A percentile compares a stretch with the other conserved stretches of the same genome.
Evolutionary conservation across 2,329 filamentous ascomycete genomes (phyloP).

Genomic region (Sporothrix phasma): DNA sequence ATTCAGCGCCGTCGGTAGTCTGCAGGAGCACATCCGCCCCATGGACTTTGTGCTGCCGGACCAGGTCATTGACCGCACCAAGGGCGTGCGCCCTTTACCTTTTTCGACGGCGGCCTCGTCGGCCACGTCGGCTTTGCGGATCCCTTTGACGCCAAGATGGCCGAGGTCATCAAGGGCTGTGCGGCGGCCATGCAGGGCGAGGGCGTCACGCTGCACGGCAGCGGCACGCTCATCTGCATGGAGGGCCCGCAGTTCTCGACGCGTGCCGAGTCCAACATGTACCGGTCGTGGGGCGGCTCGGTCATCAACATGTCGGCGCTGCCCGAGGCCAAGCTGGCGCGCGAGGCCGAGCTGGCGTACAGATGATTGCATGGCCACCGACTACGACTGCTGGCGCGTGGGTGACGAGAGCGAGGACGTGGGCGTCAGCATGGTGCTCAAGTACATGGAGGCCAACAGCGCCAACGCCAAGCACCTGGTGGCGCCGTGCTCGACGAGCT

Average conservation of each 20-base stretch:
- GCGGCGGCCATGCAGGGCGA: conserved; percentile 70
- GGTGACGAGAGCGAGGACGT: conserved; percentile 69
- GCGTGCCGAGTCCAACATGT: conserved; percentile 89
- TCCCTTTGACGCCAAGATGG: conserved; percentile 76
- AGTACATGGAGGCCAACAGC: conserved; percentile 88
- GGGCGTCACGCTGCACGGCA: conserved; percentile 72
- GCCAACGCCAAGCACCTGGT: conserved; percentile 80
- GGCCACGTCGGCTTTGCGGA: conserved; percentile 93
- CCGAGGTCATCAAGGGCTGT: conserved; percentile 66
- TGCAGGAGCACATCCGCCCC: conserved; percentile 87
- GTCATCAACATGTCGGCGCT: conserved; percentile 98
- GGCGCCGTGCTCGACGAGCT: conserved; percentile 77
- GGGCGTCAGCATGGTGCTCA: conserved; percentile 94
- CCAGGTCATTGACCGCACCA: conserved; percentile 95
- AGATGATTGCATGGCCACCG: conserved; percentile 99
- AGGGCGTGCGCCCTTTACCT: conserved; percentile 92
- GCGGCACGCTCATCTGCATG: conserved; percentile 85
- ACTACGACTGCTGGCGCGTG: conserved; percentile 97
- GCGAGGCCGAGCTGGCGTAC: conserved; percentile 95
- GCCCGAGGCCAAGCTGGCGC: conserved; percentile 90
- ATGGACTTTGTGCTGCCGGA: conserved; percentile 95
- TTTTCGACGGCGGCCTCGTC: conserved; percentile 87
- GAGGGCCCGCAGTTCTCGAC: conserved; percentile 98
- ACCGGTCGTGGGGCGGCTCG: conserved; percentile 83
- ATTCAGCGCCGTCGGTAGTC: conserved; percentile 86